A percentile compares a stretch with the other conserved stretches of the same genome.
Evolutionary conservation across 2,329 filamentous ascomycete genomes (phyloP).

Genomic region (Talaromyces sp.): DNA sequence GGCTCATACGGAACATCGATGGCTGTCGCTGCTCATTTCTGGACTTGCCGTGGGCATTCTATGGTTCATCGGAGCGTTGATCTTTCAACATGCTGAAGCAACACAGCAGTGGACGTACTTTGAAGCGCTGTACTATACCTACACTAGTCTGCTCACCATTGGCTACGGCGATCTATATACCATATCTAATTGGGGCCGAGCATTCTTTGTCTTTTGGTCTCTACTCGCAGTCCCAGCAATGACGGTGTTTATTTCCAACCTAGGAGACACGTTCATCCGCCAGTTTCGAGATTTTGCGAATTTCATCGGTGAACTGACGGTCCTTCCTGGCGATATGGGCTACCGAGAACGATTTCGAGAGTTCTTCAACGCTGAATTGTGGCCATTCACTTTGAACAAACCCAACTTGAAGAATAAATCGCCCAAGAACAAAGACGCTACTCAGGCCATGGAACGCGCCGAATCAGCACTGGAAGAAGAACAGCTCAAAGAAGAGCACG

Average conservation of each 20-base stretch:
- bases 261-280: slow-evolving; percentile 48
- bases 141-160: slow-evolving; percentile 41
- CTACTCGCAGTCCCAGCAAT: slow-evolving; percentile 41
- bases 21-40: slow-evolving; percentile 41
- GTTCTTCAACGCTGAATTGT: slow-evolving; percentile 15
- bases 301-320: slow-evolving; percentile 56
- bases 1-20: slow-evolving; percentile 43
- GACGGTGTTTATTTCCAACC: slow-evolving; percentile 42
- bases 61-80: slow-evolving; percentile 44
- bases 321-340: slow-evolving; percentile 52
- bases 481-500: slow-evolving; percentile 43
- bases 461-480: slow-evolving; percentile 41
- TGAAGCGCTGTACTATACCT: slow-evolving; percentile 40
- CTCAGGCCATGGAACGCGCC: slow-evolving; percentile 29
- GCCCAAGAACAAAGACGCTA: neutral
- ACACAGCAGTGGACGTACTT: slow-evolving; percentile 40
- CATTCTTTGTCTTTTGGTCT: slow-evolving; percentile 44
- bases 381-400: neutral
- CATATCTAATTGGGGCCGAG: slow-evolving; percentile 35
- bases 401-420: neutral
- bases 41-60: slow-evolving; percentile 41
- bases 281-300: slow-evolving; percentile 55
- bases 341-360: slow-evolving; percentile 28
- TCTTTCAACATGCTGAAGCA: slow-evolving; percentile 38
- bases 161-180: slow-evolving; percentile 41